These are phyloP conservation scores for Leptodontidium sp. DNA, from an alignment of 2,329 filamentous ascomycete genomes.

Conservation along the genomic window DNA sequence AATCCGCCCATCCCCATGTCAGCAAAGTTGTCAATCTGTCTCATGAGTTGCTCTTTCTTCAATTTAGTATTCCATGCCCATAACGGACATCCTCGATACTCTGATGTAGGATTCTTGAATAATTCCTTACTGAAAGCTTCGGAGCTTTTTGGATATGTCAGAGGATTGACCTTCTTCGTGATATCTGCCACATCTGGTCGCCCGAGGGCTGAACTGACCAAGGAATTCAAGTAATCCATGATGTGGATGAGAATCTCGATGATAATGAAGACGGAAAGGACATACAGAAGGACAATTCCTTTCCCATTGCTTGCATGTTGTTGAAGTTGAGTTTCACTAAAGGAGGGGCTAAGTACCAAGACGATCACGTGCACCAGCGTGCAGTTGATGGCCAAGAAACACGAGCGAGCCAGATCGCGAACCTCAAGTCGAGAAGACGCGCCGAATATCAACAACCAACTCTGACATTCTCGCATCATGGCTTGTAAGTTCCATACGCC, in stretches of 20 bases:
- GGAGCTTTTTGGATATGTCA: conserved; percentile 44
- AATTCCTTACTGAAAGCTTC: conserved; percentile 41
- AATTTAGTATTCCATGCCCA: conserved; percentile 47
- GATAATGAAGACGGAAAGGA: background rate
- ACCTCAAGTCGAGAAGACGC: background rate
- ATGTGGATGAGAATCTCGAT: background rate
- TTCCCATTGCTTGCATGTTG: background rate
- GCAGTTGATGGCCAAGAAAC: conserved; percentile 6
- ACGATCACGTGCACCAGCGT: conserved; percentile 2
- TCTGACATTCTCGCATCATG: conserved; percentile 27
- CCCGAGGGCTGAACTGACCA: conserved; percentile 19
- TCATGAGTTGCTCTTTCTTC: conserved; percentile 42
- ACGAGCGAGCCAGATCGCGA: conserved; percentile 5
- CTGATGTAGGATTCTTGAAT: conserved; percentile 44
- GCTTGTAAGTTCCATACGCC: conserved; percentile 29
- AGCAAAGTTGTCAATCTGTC: conserved; percentile 45
- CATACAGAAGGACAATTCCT: background rate
- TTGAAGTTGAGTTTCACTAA: conserved; percentile 7
- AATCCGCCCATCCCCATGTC: conserved; percentile 48
- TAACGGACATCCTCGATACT: conserved; percentile 46
- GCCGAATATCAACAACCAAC: conserved; percentile 18
- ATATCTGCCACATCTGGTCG: conserved; percentile 15
- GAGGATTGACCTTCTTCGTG: conserved; percentile 39
- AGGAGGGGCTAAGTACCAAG: conserved; percentile 1
- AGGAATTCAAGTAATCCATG: conserved; percentile 34